These are phyloP conservation scores for Acaromyces ingoldii DNA, from an alignment of 1,284 basidiomycete genomes.

Conservation along the genomic window DNA sequence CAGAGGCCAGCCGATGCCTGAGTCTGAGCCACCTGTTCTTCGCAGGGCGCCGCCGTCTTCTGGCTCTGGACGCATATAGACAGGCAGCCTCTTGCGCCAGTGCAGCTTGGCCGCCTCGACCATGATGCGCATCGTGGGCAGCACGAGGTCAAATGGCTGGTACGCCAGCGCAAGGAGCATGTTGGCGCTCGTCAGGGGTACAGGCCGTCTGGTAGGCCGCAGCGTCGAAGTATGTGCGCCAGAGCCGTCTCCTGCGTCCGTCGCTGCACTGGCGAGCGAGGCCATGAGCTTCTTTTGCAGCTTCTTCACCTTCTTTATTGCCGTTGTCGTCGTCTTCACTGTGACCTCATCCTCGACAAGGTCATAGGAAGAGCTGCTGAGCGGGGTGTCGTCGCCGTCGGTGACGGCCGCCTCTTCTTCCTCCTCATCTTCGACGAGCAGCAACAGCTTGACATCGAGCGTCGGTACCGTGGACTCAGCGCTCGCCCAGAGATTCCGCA, in stretches of 20 bases:
- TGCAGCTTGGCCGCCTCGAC: slow-evolving; percentile 66
- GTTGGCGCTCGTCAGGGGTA: slow-evolving; percentile 55
- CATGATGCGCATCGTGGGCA: slow-evolving; percentile 63
- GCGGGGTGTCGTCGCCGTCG: not conserved
- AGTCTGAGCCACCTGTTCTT: too few species aligned
- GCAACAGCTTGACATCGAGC: slow-evolving; percentile 18
- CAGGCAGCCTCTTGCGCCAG: slow-evolving; percentile 61
- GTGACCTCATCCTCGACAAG: too few species aligned
- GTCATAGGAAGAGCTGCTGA: too few species aligned
- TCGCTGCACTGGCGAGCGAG: slow-evolving; percentile 56
- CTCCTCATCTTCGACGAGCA: slow-evolving; percentile 21
- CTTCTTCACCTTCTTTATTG: not conserved
- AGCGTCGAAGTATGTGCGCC: not conserved
- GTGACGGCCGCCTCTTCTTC: not conserved
- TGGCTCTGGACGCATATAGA: slow-evolving; percentile 63
- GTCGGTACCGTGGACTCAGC: not conserved
- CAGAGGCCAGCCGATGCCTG: slow-evolving; percentile 3
- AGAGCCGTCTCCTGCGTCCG: too few species aligned
- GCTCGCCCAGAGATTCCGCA: slow-evolving; percentile 21
- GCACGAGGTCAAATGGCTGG: slow-evolving; percentile 60
- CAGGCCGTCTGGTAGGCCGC: not conserved
- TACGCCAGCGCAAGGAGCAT: slow-evolving; percentile 56
- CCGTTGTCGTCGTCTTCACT: not conserved
- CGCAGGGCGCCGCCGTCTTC: not conserved
- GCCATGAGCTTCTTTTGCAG: slow-evolving; percentile 57